A percentile compares a stretch with the other conserved stretches of the same genome.
These are phyloP conservation scores for Ramichloridium luteum DNA, from an alignment of 2,329 filamentous ascomycete species.

Conservation along the genomic window DNA sequence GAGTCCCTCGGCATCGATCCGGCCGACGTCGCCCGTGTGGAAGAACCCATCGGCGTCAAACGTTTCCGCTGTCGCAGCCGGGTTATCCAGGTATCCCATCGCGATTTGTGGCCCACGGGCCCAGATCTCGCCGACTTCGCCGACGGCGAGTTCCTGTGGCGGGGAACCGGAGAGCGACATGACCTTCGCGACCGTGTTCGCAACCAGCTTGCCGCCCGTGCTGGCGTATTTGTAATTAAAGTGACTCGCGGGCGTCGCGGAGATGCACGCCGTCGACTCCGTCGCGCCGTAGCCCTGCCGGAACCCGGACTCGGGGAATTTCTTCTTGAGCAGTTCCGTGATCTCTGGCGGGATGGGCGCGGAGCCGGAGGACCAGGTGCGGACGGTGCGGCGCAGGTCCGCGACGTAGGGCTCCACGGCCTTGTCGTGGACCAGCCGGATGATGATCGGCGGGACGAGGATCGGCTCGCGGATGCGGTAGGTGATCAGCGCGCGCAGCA, in stretches of 20 bases:
- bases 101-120: slow-evolving; percentile 27
- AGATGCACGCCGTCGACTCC: slow-evolving; percentile 51
- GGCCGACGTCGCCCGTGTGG: slow-evolving; percentile 48
- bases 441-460: slow-evolving; percentile 48
- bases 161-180: slow-evolving; percentile 40
- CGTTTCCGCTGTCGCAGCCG: slow-evolving; percentile 27
- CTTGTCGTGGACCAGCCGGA: slow-evolving; percentile 46
- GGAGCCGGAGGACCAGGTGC: slow-evolving; percentile 47
- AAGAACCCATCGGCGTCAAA: slow-evolving; percentile 40
- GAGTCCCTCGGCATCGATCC: slow-evolving; percentile 43
- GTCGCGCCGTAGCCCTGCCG: slow-evolving; percentile 61
- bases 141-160: slow-evolving; percentile 35
- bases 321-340: slow-evolving; percentile 40
- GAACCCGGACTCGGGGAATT: slow-evolving; percentile 48
- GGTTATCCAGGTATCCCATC: slow-evolving; percentile 27
- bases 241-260: slow-evolving; percentile 44
- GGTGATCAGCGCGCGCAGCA: slow-evolving; percentile 39
- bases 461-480: slow-evolving; percentile 44
- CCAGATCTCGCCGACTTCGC: slow-evolving; percentile 38
- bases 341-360: slow-evolving; percentile 47
- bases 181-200: slow-evolving; percentile 48
- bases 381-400: slow-evolving; percentile 31
- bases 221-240: slow-evolving; percentile 47
- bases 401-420: slow-evolving; percentile 44
- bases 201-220: slow-evolving; percentile 43